Evolutionary conservation across 2,329 filamentous ascomycete genomes (phyloP).

Genomic region (Colletotrichum trifolii): DNA sequence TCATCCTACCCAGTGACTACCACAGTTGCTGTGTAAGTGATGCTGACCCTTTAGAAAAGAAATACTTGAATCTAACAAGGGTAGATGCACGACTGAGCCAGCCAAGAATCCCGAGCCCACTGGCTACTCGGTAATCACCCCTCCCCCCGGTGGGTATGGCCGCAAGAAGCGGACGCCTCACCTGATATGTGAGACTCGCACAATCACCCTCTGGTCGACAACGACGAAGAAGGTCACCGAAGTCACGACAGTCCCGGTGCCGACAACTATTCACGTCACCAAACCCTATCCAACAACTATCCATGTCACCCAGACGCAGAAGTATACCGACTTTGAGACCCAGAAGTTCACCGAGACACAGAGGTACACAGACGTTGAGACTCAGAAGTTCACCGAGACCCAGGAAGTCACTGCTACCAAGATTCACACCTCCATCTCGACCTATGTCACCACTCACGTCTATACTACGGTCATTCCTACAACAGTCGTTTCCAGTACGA

Average conservation of each 20-base stretch:
- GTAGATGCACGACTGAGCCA: constrained; percentile 9
- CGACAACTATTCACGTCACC: constrained; percentile 28
- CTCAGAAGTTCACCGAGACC: constrained; percentile 27
- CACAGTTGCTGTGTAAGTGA: constrained; percentile 31
- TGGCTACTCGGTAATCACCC: not conserved
- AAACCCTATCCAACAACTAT: constrained; percentile 25
- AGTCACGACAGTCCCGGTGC: constrained; percentile 27
- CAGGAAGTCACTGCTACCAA: constrained; percentile 28
- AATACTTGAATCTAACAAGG: not conserved
- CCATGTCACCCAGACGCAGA: constrained; percentile 5
- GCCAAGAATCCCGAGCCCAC: constrained; percentile 19
- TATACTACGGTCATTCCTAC: constrained; percentile 27
- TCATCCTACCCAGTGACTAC: constrained; percentile 38
- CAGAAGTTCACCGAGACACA: constrained; percentile 26
- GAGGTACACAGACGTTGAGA: constrained; percentile 14
- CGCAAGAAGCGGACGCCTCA: constrained; percentile 15
- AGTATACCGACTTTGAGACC: constrained; percentile 29
- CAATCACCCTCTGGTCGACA: constrained; percentile 37
- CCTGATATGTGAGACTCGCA: constrained; percentile 36
- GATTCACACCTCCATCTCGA: constrained; percentile 32
- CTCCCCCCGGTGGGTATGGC: constrained; percentile 10
- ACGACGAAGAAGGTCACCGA: constrained; percentile 34
- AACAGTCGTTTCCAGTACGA: constrained; percentile 29
- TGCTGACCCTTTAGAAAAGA: no score
- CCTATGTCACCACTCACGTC: constrained; percentile 23